Conservation (phyloP, 1,284 basidiomycete species). For the Cystobasidium sp. region DNA sequence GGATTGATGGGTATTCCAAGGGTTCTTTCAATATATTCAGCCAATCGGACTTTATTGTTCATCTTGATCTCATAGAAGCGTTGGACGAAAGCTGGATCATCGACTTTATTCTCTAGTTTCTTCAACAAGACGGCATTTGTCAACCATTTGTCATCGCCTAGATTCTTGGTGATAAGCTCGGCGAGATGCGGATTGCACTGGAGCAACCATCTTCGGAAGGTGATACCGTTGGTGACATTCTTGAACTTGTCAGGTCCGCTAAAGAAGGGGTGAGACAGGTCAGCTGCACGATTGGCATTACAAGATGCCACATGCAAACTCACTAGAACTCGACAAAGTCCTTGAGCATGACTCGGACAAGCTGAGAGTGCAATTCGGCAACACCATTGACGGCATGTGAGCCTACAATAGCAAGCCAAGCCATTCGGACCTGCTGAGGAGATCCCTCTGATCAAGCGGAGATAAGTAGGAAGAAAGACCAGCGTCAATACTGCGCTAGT, state of each 20-base stretch:
- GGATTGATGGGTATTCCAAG: conserved; percentile 74
- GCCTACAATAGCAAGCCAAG: conserved; percentile 72
- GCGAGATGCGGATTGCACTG: conserved; percentile 86
- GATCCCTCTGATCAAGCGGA: conserved; percentile 66
- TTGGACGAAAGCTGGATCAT: conserved; percentile 72
- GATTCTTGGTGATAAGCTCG: conserved; percentile 76
- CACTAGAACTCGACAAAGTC: conserved; percentile 83
- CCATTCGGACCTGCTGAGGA: conserved; percentile 86
- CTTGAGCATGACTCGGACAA: conserved; percentile 69
- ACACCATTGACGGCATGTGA: conserved; percentile 85
- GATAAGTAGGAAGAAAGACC: not conserved
- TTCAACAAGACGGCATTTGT: conserved; percentile 75
- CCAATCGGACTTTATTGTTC: conserved; percentile 57
- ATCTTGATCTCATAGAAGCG: conserved; percentile 81
- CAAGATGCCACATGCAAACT: not conserved
- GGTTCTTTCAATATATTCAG: conserved; percentile 73
- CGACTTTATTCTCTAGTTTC: conserved; percentile 65
- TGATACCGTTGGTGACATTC: conserved; percentile 84
- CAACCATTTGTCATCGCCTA: conserved; percentile 81
- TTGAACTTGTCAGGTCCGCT: conserved; percentile 63
- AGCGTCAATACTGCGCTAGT: conserved; percentile 15
- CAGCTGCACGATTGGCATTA: too few relatives aligned
- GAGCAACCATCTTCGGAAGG: conserved; percentile 58
- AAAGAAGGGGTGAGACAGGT: not conserved
- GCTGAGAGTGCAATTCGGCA: conserved; percentile 72